Percentiles rank a stretch among this genome's conserved stretches.
phyloP scores from a whole-genome alignment of 2,329 filamentous ascomycete genomes.

The Fusarium lyarnte region DNA sequence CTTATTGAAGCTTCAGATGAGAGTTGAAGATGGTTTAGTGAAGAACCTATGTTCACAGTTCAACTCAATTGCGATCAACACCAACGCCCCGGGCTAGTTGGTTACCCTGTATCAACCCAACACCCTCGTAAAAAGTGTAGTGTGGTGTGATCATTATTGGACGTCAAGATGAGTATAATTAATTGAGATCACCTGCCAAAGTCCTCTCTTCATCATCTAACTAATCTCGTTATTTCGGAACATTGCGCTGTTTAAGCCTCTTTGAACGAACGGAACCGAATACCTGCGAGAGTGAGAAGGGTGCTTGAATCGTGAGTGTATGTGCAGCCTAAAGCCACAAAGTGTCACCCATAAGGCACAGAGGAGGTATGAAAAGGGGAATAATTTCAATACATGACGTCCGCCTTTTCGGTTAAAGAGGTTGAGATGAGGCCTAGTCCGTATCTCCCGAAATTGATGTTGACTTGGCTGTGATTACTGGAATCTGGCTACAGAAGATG shows the following conservation, averaged over 20 bases:
- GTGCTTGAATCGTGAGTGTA: not conserved
- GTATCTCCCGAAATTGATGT: constrained; percentile 4
- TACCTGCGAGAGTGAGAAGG: not conserved
- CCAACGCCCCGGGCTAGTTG: not conserved
- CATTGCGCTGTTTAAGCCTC: not conserved
- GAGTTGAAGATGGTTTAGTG: not conserved
- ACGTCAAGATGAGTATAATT: not conserved
- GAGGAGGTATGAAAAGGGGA: not conserved
- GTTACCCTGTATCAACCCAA: constrained; percentile 18
- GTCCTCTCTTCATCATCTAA: not conserved
- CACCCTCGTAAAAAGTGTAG: not conserved
- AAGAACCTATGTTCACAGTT: not conserved
- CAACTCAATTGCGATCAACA: not conserved
- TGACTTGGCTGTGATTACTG: constrained; percentile 4
- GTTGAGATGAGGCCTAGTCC: not conserved
- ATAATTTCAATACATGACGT: not conserved
- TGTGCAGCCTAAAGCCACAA: constrained; percentile 12
- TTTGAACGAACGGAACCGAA: not conserved
- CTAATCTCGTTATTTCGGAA: not conserved
- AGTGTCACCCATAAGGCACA: not conserved
- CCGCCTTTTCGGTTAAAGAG: constrained; percentile 4
- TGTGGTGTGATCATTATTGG: not conserved
- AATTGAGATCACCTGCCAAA: not conserved
- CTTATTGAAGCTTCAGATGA: not conserved
- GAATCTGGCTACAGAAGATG: constrained; percentile 39